Evolutionary conservation across 768 basidiomycete genomes (phyloP), one percentile per base, ranked within the genome.

Genomic region (Amanita fuliginea): DNA sequence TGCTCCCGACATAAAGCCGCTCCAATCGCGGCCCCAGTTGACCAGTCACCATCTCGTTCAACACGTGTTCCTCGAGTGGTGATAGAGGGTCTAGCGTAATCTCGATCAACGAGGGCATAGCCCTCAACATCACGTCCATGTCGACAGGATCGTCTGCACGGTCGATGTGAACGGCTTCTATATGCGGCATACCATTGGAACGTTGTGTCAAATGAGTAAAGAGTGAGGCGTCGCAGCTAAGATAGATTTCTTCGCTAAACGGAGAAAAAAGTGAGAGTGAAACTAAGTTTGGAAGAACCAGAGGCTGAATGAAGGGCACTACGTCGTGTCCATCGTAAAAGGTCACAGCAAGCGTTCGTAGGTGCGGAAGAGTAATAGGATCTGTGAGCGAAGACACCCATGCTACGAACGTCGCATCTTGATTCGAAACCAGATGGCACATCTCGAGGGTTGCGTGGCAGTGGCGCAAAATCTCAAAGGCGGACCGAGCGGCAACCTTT

Each of bases 221-320:
- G 26, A 43, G 42, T 14, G 42, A 43, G 16, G 16, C 42, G 42
- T 43, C 42, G 42, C 42, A 43, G 24, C 26, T 24, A 16, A 43
- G 42, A n/a, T 43, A 43, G 42, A 43, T 22, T 26, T 43, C 42
- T 43, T 43, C 42, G 42, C 26, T 28, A 30, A 28, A 43, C 3
- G 42, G 42, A 26, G 42, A n/a, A 43, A n/a, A 43, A 28, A 43
- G 42, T 43, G 42, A 43, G 24, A 43, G 24, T 16, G 42, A 43
- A 14, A 43, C 42, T 43, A 43, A n/a, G n/a, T 16, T 16, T 14
- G 42, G 42, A 30, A 43, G 24, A 14, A 28, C 42, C 42, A 43
- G 28, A 7, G 42, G 26, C n/a, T 26, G 42, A n/a, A 43, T 43
- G 26, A 43, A 43, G 9, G 26, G 42, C 42, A n/a, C 24, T 26